Evolutionary conservation across 2,329 filamentous ascomycete species (phyloP), one percentile per base, ranked within the genome.

Genomic region (Didymella sp.): DNA sequence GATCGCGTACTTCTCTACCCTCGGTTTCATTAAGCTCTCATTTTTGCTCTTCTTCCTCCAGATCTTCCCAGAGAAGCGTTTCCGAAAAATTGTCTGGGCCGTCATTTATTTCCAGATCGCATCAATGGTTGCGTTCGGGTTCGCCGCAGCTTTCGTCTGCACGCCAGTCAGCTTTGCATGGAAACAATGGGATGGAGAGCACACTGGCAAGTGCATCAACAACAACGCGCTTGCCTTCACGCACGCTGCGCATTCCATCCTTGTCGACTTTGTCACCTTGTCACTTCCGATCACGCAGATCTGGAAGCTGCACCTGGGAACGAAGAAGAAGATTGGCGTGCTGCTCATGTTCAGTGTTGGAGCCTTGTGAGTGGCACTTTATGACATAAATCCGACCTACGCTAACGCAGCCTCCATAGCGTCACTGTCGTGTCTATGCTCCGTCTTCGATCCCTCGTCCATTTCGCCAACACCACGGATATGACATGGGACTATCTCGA

Each of bases 371-470:
- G 58, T 49, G 4, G 2, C 8, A 11, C 9, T 9, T 5, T 22
- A 28, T 9, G 19, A 13, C 24, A 24, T 9, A 7, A 15, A 2
- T 6, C 12, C 1, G 19, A 15, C 19, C 15, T 22, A 4, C 15
- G 15, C 46, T 51, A 38, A 55, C 38, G 6, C 0, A 30, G 5
- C 11, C 5, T 38, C 77, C 73, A 51, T 43, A 79, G 76, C 49
- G 75, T 78, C 43, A 79, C 77, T 5, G 52, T 80, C 12, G 69
- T 80, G 19, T 79, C 77, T 44, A 73, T 78, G 48, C 59, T 81
- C 24, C 76, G 78, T 2, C 63, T 81, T 2, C 68, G 70, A 6
- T 73, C 74, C 5, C 67, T 80, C 5, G 71, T 80, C 42, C 57
- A 72, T 41, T 80, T 81, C 52, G 74, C 75, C 24, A 75, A 68